Evolutionary conservation across 148 eudicot species (phyloP).

Genomic region (Chenopodium formosanum): DNA sequence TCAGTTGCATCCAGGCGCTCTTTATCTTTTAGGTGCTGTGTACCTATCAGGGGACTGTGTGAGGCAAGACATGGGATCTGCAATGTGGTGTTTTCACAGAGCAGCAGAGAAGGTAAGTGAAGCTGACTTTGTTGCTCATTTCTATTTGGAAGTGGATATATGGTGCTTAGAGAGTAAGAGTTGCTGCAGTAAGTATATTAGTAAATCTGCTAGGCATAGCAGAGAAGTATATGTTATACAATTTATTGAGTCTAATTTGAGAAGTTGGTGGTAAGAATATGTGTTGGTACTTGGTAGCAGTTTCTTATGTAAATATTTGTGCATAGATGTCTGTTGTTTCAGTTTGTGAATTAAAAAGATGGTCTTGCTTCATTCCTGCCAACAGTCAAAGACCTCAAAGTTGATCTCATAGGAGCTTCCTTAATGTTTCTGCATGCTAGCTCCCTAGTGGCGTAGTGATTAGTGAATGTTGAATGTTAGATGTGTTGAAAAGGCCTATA

Average conservation of each 20-base stretch:
- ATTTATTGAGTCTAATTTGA: too few relatives aligned
- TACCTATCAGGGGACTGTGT: constrained; percentile 94
- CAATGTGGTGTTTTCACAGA: constrained; percentile 93
- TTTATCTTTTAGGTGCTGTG: constrained; percentile 87
- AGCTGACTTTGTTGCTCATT: not conserved
- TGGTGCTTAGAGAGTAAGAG: not conserved
- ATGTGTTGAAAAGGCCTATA: not conserved
- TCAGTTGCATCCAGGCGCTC: constrained; percentile 91
- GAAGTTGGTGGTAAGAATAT: too few relatives aligned
- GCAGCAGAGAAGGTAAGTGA: constrained; percentile 83
- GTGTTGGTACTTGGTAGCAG: too few relatives aligned
- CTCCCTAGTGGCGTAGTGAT: not conserved
- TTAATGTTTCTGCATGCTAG: not conserved
- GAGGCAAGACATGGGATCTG: constrained; percentile 71
- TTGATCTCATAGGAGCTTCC: not conserved
- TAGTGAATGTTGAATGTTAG: not conserved
- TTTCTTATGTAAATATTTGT: too few relatives aligned
- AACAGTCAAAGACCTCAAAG: too few relatives aligned
- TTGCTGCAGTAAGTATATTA: not conserved
- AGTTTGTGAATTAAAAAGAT: too few relatives aligned
- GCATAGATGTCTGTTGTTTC: too few relatives aligned
- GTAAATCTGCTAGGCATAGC: too few relatives aligned
- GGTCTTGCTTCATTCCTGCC: too few relatives aligned
- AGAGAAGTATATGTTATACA: too few relatives aligned
- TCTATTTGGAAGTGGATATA: not conserved